A percentile compares a stretch with the other conserved stretches of the same genome.
Evolutionary conservation across 148 eudicot species (phyloP).

Genomic region (Amaranthus cruentus): DNA sequence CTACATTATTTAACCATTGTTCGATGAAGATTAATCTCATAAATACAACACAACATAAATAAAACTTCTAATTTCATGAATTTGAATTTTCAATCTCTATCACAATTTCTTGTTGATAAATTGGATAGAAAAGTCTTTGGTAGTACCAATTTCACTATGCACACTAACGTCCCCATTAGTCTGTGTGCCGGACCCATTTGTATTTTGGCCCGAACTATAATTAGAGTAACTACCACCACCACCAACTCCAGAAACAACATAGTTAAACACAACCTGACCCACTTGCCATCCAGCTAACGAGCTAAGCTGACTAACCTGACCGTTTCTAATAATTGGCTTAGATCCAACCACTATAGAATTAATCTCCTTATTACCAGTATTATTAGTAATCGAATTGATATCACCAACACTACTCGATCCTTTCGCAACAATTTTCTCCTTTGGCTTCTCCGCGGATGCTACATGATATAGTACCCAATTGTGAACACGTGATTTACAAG

Average conservation of each 20-base stretch:
- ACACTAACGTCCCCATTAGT: constrained; percentile 10
- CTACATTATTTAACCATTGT: too few relatives aligned
- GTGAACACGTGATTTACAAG: neutral
- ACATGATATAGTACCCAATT: neutral
- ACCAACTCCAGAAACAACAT: neutral
- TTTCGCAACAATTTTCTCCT: neutral
- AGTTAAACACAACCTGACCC: constrained; percentile 12
- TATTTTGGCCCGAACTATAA: constrained; percentile 10
- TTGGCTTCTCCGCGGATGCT: neutral
- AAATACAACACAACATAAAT: too few relatives aligned
- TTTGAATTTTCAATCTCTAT: neutral
- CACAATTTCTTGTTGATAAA: neutral
- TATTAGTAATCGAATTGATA: neutral
- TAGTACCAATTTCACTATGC: neutral
- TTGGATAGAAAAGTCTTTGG: neutral
- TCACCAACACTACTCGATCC: neutral
- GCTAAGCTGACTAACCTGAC: constrained; percentile 1
- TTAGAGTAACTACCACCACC: neutral
- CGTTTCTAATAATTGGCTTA: neutral
- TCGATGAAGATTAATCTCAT: too few relatives aligned
- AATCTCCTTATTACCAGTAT: neutral
- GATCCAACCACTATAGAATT: neutral
- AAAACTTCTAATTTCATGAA: too few relatives aligned
- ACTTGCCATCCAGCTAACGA: neutral
- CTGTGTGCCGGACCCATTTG: constrained; percentile 11